Conservation (phyloP, 306 rosid genomes). For the Prunus fruticosa region DNA sequence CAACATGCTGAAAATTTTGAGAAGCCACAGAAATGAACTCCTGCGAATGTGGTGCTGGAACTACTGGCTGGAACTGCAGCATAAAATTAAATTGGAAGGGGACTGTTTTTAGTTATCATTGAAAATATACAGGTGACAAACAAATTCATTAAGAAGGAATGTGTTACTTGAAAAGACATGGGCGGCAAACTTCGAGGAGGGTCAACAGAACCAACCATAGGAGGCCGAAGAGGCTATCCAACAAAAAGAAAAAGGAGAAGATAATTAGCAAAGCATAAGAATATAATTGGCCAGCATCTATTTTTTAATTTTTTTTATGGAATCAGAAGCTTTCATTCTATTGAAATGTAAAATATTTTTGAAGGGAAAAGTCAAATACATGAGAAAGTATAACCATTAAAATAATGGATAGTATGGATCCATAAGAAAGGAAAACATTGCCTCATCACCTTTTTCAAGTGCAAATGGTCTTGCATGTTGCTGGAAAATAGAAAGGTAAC, state of each 20-base stretch:
- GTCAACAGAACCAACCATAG: constrained; percentile 64
- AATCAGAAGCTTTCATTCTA: neutral
- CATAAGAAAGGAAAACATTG: neutral
- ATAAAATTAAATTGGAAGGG: constrained; percentile 1
- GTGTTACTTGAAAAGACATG: constrained; percentile 71
- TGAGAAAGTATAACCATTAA: neutral
- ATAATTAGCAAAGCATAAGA: neutral
- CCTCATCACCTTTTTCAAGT: neutral
- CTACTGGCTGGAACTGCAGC: constrained; percentile 70
- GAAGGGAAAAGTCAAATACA: neutral
- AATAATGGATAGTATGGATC: neutral
- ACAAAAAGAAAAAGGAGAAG: constrained; percentile 6
- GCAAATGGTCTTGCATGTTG: neutral
- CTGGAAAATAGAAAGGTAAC: neutral
- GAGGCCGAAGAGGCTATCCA: constrained; percentile 73
- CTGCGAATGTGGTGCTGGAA: constrained; percentile 64
- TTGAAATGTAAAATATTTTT: neutral
- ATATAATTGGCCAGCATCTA: constrained; percentile 1
- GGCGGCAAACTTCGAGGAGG: constrained; percentile 68
- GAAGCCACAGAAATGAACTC: constrained; percentile 66
- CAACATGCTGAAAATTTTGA: constrained; percentile 72
- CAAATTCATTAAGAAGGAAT: constrained; percentile 14
- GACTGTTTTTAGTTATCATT: neutral
- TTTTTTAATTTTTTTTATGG: neutral
- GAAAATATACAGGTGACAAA: constrained; percentile 1